Evolutionary conservation across 2,329 filamentous ascomycete species (phyloP).

Genomic region (Talaromyces sp.): DNA sequence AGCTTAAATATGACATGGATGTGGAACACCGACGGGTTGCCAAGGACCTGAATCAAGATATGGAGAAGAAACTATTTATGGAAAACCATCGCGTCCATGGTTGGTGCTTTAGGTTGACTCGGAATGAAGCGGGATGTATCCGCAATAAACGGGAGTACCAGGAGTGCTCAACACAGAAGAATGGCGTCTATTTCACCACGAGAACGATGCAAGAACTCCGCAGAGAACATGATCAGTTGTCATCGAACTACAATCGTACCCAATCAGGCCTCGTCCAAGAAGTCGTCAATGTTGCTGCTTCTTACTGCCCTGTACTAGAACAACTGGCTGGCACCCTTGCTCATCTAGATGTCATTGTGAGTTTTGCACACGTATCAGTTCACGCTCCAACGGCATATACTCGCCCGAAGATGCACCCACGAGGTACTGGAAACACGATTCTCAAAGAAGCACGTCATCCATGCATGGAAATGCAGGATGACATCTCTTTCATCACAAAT

Average conservation of each 20-base stretch:
- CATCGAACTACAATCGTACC: slow-evolving; percentile 89
- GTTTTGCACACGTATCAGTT: slow-evolving; percentile 86
- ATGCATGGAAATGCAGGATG: slow-evolving; percentile 98
- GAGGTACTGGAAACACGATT: slow-evolving; percentile 80
- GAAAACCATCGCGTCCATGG: slow-evolving; percentile 95
- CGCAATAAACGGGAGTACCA: slow-evolving; percentile 85
- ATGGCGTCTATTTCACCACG: slow-evolving; percentile 97
- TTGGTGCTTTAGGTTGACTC: slow-evolving; percentile 90
- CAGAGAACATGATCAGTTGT: slow-evolving; percentile 88
- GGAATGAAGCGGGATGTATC: slow-evolving; percentile 86
- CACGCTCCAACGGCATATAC: slow-evolving; percentile 91
- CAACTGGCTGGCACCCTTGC: slow-evolving; percentile 80
- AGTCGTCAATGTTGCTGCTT: slow-evolving; percentile 87
- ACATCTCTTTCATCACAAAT: slow-evolving; percentile 97
- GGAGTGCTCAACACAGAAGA: slow-evolving; percentile 97
- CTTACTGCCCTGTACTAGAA: slow-evolving; percentile 90
- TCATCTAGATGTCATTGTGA: slow-evolving; percentile 91
- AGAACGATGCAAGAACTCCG: slow-evolving; percentile 71
- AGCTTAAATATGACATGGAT: slow-evolving; percentile 74
- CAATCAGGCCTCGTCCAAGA: slow-evolving; percentile 87
- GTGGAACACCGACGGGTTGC: slow-evolving; percentile 72
- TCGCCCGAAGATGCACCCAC: slow-evolving; percentile 80
- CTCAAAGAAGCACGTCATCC: slow-evolving; percentile 93
- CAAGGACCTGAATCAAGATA: slow-evolving; percentile 78
- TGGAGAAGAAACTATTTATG: slow-evolving; percentile 97